Conservation (phyloP, 2,329 filamentous ascomycete genomes). For the Dactylellina cionopaga region DNA sequence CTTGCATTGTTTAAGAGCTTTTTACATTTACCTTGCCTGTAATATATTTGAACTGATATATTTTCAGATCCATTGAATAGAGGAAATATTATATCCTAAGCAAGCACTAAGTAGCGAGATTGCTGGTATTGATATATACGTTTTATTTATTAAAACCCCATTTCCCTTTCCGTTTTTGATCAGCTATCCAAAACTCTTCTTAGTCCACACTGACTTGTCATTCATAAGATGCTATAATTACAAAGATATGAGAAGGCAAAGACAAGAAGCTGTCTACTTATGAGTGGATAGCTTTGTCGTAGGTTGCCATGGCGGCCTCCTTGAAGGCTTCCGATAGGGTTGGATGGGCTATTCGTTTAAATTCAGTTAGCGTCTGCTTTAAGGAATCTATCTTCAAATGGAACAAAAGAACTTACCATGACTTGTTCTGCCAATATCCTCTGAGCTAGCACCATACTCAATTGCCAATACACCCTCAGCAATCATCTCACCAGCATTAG, state of each 20-base stretch:
- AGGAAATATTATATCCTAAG: no score
- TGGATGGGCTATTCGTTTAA: conserved; percentile 72
- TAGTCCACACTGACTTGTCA: not conserved
- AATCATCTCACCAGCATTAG: conserved; percentile 99
- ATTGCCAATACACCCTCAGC: conserved; percentile 93
- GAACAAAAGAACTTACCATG: conserved; percentile 67
- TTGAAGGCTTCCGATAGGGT: conserved; percentile 98
- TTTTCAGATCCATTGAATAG: not conserved
- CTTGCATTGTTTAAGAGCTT: no score
- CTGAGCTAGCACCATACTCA: conserved; percentile 94
- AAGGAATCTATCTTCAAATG: not conserved
- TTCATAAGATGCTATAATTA: conserved; percentile 53
- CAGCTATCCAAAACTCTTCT: conserved; percentile 1
- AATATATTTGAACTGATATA: no score
- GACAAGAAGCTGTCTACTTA: conserved; percentile 62
- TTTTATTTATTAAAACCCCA: conserved; percentile 20
- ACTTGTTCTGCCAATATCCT: conserved; percentile 93
- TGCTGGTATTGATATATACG: conserved; percentile 39
- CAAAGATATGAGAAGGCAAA: conserved; percentile 35
- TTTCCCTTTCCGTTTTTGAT: not conserved
- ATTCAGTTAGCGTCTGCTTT: not conserved
- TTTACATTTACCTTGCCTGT: no score
- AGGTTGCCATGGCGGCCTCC: conserved; percentile 98
- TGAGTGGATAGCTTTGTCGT: conserved; percentile 94
- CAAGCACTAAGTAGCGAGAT: no score